Percentiles rank a stretch among this genome's conserved stretches.
Evolutionary conservation across 345 rosid species (phyloP).

Genomic region (Linum trigynum): DNA sequence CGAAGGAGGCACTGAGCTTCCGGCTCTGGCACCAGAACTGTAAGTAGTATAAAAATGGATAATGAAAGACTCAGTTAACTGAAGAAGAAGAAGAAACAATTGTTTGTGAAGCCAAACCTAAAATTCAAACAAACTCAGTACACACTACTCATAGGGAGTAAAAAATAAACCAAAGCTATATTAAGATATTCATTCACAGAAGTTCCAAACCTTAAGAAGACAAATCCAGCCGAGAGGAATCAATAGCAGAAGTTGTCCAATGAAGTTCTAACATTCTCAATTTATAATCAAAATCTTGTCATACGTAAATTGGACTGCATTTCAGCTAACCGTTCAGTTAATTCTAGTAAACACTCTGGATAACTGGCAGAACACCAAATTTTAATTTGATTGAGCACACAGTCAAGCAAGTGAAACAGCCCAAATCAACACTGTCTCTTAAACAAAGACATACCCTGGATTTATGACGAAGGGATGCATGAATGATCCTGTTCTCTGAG

Average conservation of each 20-base stretch:
- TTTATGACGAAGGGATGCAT: slow-evolving; percentile 68
- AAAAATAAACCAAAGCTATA: no score
- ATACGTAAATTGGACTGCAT: no score
- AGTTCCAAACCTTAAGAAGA: no score
- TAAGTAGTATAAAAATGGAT: background rate
- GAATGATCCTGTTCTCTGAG: slow-evolving; percentile 64
- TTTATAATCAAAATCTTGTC: no score
- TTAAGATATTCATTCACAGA: no score
- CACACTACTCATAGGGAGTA: background rate
- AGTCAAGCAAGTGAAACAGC: no score
- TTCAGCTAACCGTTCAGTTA: background rate
- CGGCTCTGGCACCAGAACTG: slow-evolving; percentile 61
- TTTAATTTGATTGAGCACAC: background rate
- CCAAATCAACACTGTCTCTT: no score
- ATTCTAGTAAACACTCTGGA: background rate
- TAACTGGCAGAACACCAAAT: slow-evolving; percentile 1
- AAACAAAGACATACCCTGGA: slow-evolving; percentile 47
- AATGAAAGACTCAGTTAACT: no score
- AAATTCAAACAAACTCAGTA: background rate
- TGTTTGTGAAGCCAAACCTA: background rate
- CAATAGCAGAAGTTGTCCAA: no score
- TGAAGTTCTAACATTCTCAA: no score
- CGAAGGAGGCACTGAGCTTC: slow-evolving; percentile 56
- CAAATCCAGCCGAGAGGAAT: no score
- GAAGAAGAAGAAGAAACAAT: background rate